These are phyloP conservation scores for Prunus davidiana DNA, from an alignment of 306 rosid species.

Conservation along the genomic window DNA sequence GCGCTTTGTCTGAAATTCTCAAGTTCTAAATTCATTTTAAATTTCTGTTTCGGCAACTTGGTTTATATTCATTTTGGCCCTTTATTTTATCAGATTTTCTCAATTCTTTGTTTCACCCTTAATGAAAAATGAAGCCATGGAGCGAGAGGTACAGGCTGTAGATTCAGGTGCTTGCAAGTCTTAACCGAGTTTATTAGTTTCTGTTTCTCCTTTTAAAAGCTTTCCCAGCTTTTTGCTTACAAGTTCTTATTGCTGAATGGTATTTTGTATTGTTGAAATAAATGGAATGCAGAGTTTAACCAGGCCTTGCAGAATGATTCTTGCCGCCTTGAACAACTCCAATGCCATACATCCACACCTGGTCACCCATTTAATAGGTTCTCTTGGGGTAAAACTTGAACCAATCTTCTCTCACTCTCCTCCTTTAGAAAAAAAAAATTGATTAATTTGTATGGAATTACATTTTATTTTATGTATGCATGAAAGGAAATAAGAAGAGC, in stretches of 20 bases:
- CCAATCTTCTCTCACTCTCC: background rate
- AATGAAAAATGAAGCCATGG: constrained; percentile 91
- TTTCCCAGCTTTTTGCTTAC: constrained; percentile 15
- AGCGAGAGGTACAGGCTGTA: constrained; percentile 91
- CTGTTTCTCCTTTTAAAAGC: constrained; percentile 7
- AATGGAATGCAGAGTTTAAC: constrained; percentile 71
- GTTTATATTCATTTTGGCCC: constrained; percentile 10
- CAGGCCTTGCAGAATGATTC: constrained; percentile 83
- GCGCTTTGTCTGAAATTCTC: background rate
- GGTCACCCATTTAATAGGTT: constrained; percentile 86
- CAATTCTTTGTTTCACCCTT: constrained; percentile 95
- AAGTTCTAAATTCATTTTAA: background rate
- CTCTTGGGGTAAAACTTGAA: constrained; percentile 66
- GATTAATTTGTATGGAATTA: constrained; percentile 8
- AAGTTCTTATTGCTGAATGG: constrained; percentile 34
- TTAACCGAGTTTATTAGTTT: constrained; percentile 18
- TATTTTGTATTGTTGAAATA: constrained; percentile 35
- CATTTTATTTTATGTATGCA: constrained; percentile 14
- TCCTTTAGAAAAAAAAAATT: background rate
- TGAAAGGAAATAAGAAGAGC: constrained; percentile 93
- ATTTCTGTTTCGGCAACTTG: background rate
- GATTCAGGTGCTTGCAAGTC: constrained; percentile 73
- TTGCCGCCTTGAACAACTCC: constrained; percentile 93
- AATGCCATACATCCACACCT: constrained; percentile 69
- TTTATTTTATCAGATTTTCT: constrained; percentile 66